phyloP scores from a whole-genome alignment of 305 asterid species.

The Fraxinus paxiana region DNA sequence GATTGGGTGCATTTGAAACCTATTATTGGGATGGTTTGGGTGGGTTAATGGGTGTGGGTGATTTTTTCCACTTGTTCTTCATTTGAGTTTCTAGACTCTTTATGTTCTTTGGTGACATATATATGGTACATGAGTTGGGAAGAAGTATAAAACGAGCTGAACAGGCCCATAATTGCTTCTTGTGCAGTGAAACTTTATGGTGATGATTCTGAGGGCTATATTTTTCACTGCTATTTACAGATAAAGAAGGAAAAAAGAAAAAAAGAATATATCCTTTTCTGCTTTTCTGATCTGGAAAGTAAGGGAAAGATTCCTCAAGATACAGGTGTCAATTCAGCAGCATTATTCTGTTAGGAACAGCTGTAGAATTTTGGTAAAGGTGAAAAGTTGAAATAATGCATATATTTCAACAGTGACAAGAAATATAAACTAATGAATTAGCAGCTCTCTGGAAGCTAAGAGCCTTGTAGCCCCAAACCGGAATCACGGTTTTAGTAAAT shows the following conservation, averaged over 20 bases:
- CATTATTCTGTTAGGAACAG: neutral
- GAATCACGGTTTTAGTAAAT: neutral
- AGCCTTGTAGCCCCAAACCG: neutral
- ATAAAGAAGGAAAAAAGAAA: neutral
- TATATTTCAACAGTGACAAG: neutral
- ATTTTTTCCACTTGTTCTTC: constrained; percentile 10
- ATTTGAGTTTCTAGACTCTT: neutral
- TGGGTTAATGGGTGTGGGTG: neutral
- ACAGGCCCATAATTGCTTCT: constrained; percentile 17
- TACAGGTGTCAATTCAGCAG: neutral
- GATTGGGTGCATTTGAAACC: neutral
- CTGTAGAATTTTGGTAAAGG: neutral
- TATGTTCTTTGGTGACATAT: constrained; percentile 5
- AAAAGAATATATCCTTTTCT: constrained; percentile 26
- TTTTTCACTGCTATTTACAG: constrained; percentile 23
- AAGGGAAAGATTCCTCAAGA: constrained; percentile 21
- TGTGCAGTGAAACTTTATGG: neutral
- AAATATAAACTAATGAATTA: neutral
- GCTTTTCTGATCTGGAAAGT: constrained; percentile 19
- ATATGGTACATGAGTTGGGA: constrained; percentile 11
- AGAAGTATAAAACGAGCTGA: constrained; percentile 14
- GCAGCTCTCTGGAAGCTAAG: neutral
- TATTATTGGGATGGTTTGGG: neutral
- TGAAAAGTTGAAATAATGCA: neutral
- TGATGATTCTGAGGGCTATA: constrained; percentile 23